These are phyloP conservation scores for Umbelopsis isabellina DNA, from an alignment of 192 early-diverging fungal species.

Conservation along the genomic window DNA sequence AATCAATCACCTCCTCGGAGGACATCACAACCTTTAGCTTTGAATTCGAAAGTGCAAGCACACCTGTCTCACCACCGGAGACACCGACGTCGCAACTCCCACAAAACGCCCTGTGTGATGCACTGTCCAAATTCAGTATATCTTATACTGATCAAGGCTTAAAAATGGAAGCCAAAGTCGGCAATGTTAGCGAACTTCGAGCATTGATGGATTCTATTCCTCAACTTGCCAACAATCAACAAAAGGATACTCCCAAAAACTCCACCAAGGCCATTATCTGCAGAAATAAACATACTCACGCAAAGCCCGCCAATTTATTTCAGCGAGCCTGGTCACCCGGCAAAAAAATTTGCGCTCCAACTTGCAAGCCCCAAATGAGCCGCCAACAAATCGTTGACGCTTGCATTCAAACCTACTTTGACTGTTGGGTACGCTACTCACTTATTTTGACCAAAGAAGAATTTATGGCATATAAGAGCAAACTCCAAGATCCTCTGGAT, in stretches of 20 bases:
- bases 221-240: constrained; percentile 10
- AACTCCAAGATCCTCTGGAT: constrained; percentile 27
- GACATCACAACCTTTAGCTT: constrained; percentile 15
- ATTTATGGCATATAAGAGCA: constrained; percentile 35
- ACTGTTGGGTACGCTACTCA: constrained; percentile 39
- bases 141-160: constrained; percentile 30
- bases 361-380: constrained; percentile 13
- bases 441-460: constrained; percentile 33
- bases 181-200: constrained; percentile 35
- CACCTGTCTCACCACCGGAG: constrained; percentile 5
- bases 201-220: constrained; percentile 33
- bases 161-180: constrained; percentile 33
- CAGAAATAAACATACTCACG: constrained; percentile 30
- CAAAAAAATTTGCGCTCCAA: constrained; percentile 13
- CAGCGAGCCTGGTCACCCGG: constrained; percentile 11
- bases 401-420: constrained; percentile 38
- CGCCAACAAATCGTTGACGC: constrained; percentile 31
- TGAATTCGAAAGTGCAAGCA: constrained; percentile 25
- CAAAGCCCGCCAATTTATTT: constrained; percentile 37
- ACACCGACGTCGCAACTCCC: neutral
- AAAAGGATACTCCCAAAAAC: constrained; percentile 1
- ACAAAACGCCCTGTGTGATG: constrained; percentile 11
- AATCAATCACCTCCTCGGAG: constrained; percentile 2
- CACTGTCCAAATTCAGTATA: constrained; percentile 25
- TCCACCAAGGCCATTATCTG: constrained; percentile 6